phyloP scores from a whole-genome alignment of 306 rosid genomes.

The Trifolium repens region DNA sequence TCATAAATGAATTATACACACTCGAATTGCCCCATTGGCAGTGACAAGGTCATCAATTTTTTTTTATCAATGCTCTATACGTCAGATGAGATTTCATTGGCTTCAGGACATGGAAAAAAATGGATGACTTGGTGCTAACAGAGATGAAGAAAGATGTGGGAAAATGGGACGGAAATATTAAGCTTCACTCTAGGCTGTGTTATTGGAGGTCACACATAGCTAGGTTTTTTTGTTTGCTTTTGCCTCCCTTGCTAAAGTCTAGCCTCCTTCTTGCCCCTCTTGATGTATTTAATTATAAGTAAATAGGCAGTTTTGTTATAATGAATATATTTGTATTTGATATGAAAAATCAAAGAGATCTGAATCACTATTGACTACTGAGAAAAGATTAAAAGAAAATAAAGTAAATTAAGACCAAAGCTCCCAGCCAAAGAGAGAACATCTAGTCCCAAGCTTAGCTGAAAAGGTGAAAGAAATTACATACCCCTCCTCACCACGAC shows the following conservation, averaged over 20 bases:
- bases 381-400: neutral
- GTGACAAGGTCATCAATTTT: constrained; percentile 57
- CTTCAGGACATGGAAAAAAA: constrained; percentile 59
- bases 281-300: neutral
- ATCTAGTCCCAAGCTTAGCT: constrained; percentile 2
- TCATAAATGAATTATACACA: constrained; percentile 50
- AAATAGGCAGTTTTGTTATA: neutral
- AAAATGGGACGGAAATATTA: constrained; percentile 49
- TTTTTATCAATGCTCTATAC: constrained; percentile 54
- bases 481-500: neutral
- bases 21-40: constrained; percentile 53
- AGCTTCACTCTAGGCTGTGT: constrained; percentile 45
- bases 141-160: constrained; percentile 57
- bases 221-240: constrained; percentile 3
- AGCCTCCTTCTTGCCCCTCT: constrained; percentile 12
- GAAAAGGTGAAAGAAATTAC: constrained; percentile 2
- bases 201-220: constrained; percentile 55
- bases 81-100: constrained; percentile 59
- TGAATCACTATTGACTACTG: neutral
- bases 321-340: constrained; percentile 21
- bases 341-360: neutral
- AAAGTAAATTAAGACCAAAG: neutral
- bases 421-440: neutral
- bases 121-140: neutral
- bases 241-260: constrained; percentile 14